These are phyloP conservation scores for Phaseolus coccineus DNA, from an alignment of 331 rosid genomes.

Conservation along the genomic window DNA sequence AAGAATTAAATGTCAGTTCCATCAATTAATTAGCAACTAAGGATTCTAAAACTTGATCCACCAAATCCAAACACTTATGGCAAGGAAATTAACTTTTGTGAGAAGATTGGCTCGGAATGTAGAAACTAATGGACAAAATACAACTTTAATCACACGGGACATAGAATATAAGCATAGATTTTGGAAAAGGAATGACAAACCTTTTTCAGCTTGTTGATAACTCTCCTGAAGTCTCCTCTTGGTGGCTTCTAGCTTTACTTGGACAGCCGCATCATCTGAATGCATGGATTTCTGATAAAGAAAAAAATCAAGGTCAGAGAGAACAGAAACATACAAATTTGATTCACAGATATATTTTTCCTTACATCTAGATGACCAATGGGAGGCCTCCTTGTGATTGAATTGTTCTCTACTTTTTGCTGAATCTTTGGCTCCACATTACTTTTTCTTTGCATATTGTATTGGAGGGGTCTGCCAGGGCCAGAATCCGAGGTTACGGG, in stretches of 20 bases:
- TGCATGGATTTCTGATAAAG: conserved; percentile 58
- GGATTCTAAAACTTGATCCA: neutral
- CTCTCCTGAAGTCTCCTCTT: conserved; percentile 96
- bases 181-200: conserved; percentile 47
- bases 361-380: conserved; percentile 68
- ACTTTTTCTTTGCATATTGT: conserved; percentile 50
- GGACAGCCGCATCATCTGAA: conserved; percentile 69
- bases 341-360: conserved; percentile 31
- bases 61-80: conserved; percentile 13
- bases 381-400: conserved; percentile 60
- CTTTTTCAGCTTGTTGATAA: conserved; percentile 92
- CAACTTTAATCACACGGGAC: neutral
- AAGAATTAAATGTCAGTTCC: conserved; percentile 20
- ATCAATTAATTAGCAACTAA: conserved; percentile 30
- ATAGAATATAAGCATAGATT: neutral
- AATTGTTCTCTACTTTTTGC: conserved; percentile 50
- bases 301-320: conserved; percentile 43
- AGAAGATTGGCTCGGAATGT: neutral
- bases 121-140: neutral
- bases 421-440: conserved; percentile 48
- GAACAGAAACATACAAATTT: conserved; percentile 18
- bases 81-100: neutral
- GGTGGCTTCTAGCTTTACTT: conserved; percentile 88
- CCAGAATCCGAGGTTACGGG: conserved; percentile 58
- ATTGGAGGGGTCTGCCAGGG: conserved; percentile 64